Evolutionary conservation across 2,329 filamentous ascomycete species (phyloP).

Genomic region (Aureobasidium namibiae): DNA sequence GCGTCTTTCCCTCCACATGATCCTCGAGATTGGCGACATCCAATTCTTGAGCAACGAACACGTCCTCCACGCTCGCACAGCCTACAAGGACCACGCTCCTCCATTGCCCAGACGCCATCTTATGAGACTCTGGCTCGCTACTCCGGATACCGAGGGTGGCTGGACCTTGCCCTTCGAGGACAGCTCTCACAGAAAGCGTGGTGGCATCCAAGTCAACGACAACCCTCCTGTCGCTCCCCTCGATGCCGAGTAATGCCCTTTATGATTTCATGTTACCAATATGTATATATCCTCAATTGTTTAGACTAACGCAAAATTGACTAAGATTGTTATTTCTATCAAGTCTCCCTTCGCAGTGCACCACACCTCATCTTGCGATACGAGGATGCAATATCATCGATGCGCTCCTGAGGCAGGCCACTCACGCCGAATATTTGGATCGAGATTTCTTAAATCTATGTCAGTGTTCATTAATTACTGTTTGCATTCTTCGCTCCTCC

Average conservation of each 20-base stretch:
- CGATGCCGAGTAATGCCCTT: constrained; percentile 58
- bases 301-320: background rate
- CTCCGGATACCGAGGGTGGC: constrained; percentile 72
- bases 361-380: background rate
- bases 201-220: constrained; percentile 81
- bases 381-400: background rate
- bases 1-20: constrained; percentile 69
- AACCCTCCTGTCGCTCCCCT: constrained; percentile 64
- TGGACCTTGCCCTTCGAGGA: constrained; percentile 81
- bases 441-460: background rate
- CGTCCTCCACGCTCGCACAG: constrained; percentile 72
- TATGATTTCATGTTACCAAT: background rate
- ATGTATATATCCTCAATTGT: background rate
- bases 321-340: background rate
- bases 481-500: background rate
- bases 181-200: constrained; percentile 74
- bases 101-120: constrained; percentile 66
- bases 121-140: constrained; percentile 76
- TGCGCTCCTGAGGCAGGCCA: background rate
- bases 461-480: background rate
- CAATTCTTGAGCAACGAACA: constrained; percentile 79
- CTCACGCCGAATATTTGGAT: background rate
- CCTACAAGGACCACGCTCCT: constrained; percentile 63
- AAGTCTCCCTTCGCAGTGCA: background rate
- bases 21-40: constrained; percentile 78